Evolutionary conservation across 176 grass and related monocot species (phyloP), one percentile per base, ranked within the genome.

Genomic region (Puccinellia tenuiflora): DNA sequence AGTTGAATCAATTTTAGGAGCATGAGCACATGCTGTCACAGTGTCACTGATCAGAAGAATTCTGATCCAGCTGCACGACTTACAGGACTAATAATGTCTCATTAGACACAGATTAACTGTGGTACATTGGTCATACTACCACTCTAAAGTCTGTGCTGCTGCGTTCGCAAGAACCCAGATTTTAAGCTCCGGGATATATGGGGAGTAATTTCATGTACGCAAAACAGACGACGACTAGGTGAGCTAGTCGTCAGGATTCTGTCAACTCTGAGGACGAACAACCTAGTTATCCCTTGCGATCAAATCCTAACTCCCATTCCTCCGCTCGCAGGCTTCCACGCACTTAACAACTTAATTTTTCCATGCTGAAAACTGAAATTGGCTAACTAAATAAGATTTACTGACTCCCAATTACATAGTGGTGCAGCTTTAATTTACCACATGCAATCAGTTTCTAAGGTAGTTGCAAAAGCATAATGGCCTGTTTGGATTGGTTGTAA

Each of bases 261-360:
- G 43, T 46, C 43, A 46, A 14, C 9, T 13, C 43, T 51, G 48
- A 43, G 40, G 40, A 18, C 16, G 14, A 51, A 18, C 48, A 51
- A 18, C 48, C 48, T 51, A 16, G 48, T 18, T 51, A 16, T 51
- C 48, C 48, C 48, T 51, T 51, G 48, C 3, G 48, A 51, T 51
- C 48, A 51, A 17, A 51, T 18, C 48, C 48, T 18, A 51, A 51
- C 48, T 51, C 15, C 48, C 48, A 51, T n/a, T n/a, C n/a, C n/a
- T n/a, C n/a, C n/a, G n/a, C n/a, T n/a, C n/a, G n/a, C n/a, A n/a
- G n/a, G n/a, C n/a, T 16, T 51, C 94, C 30, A 78, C 93, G 53
- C 85, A 86, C 48, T 93, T 86, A 60, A 91, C 38, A 82, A 93
- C 46, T 86, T 93, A 45, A 90, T 82, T 62, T 97, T 97, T 47